Percentiles rank a stretch among this genome's conserved stretches.
Conservation (phyloP, 2,329 filamentous ascomycete genomes). For the Sarocladium oryzae region DNA sequence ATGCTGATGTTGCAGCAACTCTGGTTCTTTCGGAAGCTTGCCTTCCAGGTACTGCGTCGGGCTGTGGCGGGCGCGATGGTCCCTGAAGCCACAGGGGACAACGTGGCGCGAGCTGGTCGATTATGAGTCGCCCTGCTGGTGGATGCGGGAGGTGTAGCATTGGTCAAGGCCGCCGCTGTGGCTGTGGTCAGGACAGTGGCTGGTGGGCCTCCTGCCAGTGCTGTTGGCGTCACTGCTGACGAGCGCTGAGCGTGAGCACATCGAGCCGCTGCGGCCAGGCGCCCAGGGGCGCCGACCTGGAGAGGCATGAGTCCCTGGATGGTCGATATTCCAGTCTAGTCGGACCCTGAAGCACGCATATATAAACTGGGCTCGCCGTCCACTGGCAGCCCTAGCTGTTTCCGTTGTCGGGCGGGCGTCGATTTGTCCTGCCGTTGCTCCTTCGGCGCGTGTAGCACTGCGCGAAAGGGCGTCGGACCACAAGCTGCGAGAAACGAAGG, state of each 20-base stretch:
- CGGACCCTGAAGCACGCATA: not conserved
- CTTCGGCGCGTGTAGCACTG: too few relatives aligned
- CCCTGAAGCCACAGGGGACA: conserved; percentile 1
- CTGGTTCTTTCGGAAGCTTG: conserved; percentile 7
- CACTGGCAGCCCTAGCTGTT: too few relatives aligned
- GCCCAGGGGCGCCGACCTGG: conserved; percentile 5
- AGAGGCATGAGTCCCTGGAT: conserved; percentile 9
- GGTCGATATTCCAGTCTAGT: not conserved
- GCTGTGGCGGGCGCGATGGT: not conserved
- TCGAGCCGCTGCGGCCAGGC: conserved; percentile 2
- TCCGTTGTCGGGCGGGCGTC: too few relatives aligned
- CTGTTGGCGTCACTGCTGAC: not conserved
- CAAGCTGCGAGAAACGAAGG: not conserved
- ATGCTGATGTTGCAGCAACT: conserved; percentile 3
- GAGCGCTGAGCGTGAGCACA: not conserved
- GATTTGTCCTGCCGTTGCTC: too few relatives aligned
- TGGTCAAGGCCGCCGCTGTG: not conserved
- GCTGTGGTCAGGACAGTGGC: not conserved
- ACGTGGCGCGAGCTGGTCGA: conserved; percentile 2
- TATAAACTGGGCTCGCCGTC: not conserved
- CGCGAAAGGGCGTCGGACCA: not conserved
- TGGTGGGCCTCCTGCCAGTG: not conserved
- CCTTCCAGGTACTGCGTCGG: conserved; percentile 7
- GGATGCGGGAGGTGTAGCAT: not conserved
- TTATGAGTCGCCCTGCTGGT: not conserved